These are phyloP conservation scores for Hyphopichia buzzinii DNA, from an alignment of 1,139 yeast species.

Conservation along the genomic window DNA sequence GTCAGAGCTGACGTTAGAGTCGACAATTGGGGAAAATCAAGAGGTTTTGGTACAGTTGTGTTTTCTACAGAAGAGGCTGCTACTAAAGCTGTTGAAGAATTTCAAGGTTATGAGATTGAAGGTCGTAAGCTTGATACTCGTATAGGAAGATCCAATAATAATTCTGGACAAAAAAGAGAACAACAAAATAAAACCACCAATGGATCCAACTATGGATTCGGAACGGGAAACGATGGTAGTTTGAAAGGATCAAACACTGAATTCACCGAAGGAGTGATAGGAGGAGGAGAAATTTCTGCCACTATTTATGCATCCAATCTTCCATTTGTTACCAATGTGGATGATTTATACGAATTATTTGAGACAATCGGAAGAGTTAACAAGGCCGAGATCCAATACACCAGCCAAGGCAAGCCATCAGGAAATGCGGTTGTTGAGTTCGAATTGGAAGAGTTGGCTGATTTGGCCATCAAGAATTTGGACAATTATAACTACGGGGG, in stretches of 20 bases:
- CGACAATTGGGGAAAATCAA: constrained; percentile 71
- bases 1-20: constrained; percentile 76
- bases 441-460: constrained; percentile 67
- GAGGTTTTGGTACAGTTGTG: constrained; percentile 82
- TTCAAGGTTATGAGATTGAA: constrained; percentile 64
- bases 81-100: constrained; percentile 55
- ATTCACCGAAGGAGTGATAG: constrained; percentile 63
- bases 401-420: constrained; percentile 64
- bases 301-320: constrained; percentile 73
- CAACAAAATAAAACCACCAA: constrained; percentile 6
- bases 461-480: constrained; percentile 69
- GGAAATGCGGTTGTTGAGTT: constrained; percentile 87
- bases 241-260: constrained; percentile 33
- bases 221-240: background rate
- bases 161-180: constrained; percentile 5
- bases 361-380: constrained; percentile 79
- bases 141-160: constrained; percentile 46
- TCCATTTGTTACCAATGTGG: constrained; percentile 85
- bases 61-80: constrained; percentile 62
- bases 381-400: constrained; percentile 74
- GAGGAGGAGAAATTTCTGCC: constrained; percentile 62
- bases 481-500: constrained; percentile 84
- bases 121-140: constrained; percentile 73
- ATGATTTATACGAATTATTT: constrained; percentile 82
- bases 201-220: constrained; percentile 3